Evolutionary conservation across 2,329 filamentous ascomycete genomes (phyloP), one percentile per base, ranked within the genome.

Genomic region (Orbilia javanica): DNA sequence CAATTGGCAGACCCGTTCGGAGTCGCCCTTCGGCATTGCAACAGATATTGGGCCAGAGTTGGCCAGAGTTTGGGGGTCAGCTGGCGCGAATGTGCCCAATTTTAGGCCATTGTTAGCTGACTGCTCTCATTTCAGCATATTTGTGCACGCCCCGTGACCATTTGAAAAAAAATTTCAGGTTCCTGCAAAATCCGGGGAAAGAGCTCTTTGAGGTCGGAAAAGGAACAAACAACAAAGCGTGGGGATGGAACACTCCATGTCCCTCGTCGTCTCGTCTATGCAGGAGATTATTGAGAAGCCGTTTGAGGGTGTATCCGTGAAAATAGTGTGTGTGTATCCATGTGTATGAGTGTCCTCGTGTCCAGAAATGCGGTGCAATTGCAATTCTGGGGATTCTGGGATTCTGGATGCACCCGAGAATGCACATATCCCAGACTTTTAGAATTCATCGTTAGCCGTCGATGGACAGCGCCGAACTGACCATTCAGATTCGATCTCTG

Each of bases 181-280:
- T 73, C 69, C 48, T 42, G 60, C 62, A 44, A 70, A 77, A 77
- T 77, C 73, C 65, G 73, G 73, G 73, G 73, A 77, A 73, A 76
- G 73, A 77, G 73, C 73, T 77, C 73, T 71, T 57, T 42, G 27
- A 20, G 31, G 7, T 63, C 62, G 42, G 25, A 53, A 65, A 62
- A 44, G 48, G 8, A 20, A 46, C 20, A 22, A 44, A 20, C 3
- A 39, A 15, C 36, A 31, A 22, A 31, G 52, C 34, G 48, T 66
- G 50, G 52, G 27, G 70, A 73, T 66, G 62, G 63, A 73, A 73
- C 62, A 53, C 20, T 75, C 31, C 44, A 42, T 55, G 46, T 36
- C 62, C 39, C 44, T 62, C 52, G 34, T 75, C 48, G 29, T 55
- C 60, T 77, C 73, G 66, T 77, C 66, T 63, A 77, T 77, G 67